Percentiles rank a stretch among this genome's conserved stretches.
Evolutionary conservation across 768 basidiomycete species (phyloP).

Genomic region (Tylopilus plumbeoviolaceoides): DNA sequence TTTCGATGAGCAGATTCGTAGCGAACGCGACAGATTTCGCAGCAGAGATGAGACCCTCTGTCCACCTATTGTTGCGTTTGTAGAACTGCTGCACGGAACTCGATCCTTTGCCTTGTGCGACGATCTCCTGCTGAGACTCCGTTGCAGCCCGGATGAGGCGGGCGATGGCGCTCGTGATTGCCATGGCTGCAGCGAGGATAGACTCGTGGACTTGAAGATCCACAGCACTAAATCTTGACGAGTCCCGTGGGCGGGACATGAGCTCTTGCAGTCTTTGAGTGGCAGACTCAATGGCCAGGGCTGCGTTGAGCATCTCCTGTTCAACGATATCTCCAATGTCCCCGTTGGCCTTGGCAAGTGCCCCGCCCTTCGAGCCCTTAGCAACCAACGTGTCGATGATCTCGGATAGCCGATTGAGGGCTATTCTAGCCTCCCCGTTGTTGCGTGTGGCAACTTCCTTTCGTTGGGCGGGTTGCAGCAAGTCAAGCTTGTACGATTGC

Average conservation of each 20-base stretch:
- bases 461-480: slow-evolving; percentile 66
- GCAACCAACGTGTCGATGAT: slow-evolving; percentile 82
- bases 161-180: slow-evolving; percentile 92
- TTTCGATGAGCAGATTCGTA: slow-evolving; percentile 92
- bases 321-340: slow-evolving; percentile 96
- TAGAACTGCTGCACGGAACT: slow-evolving; percentile 95
- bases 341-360: slow-evolving; percentile 75
- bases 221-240: slow-evolving; percentile 80
- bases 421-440: slow-evolving; percentile 79
- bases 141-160: slow-evolving; percentile 95
- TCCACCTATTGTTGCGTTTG: slow-evolving; percentile 99
- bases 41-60: slow-evolving; percentile 96
- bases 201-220: slow-evolving; percentile 98
- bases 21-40: slow-evolving; percentile 98
- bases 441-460: slow-evolving; percentile 88
- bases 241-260: slow-evolving; percentile 87
- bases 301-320: slow-evolving; percentile 92
- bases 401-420: slow-evolving; percentile 83
- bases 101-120: slow-evolving; percentile 90
- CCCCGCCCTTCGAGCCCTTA: slow-evolving; percentile 69
- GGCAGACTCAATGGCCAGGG: slow-evolving; percentile 89
- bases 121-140: slow-evolving; percentile 97
- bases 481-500: slow-evolving; percentile 91
- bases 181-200: slow-evolving; percentile 89
- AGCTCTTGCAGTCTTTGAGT: slow-evolving; percentile 87